Percentiles rank a stretch among this genome's conserved stretches.
Evolutionary conservation across 2,329 filamentous ascomycete species (phyloP).

Genomic region (Cytospora piceae): DNA sequence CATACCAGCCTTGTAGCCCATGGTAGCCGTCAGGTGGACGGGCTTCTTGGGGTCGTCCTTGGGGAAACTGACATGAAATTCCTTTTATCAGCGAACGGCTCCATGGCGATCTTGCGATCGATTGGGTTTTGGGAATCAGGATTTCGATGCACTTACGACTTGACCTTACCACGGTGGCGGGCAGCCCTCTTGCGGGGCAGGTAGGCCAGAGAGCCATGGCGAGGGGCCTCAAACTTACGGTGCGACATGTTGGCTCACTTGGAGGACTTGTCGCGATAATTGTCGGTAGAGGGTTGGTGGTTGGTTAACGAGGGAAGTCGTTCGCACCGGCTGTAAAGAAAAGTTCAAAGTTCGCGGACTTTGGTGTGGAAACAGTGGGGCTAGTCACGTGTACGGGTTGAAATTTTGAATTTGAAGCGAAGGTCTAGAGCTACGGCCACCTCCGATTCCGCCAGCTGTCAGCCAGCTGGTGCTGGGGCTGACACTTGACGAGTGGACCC

Average conservation of each 20-base stretch:
- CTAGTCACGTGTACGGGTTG: constrained; percentile 16
- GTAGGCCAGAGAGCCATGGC: constrained; percentile 91
- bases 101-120: not conserved
- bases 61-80: constrained; percentile 74
- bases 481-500: not conserved
- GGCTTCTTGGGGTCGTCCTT: constrained; percentile 99
- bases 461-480: not conserved
- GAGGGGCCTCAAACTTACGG: constrained; percentile 77
- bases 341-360: constrained; percentile 21
- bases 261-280: constrained; percentile 26
- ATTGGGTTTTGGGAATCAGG: not conserved
- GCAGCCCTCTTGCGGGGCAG: constrained; percentile 89
- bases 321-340: constrained; percentile 1
- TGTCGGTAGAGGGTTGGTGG: constrained; percentile 24
- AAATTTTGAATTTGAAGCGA: not conserved
- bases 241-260: constrained; percentile 46
- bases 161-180: constrained; percentile 95
- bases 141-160: constrained; percentile 72
- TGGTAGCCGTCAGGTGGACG: constrained; percentile 94
- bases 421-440: not conserved
- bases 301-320: constrained; percentile 9
- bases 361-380: constrained; percentile 24
- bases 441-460: not conserved
- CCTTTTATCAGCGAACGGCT: constrained; percentile 12
- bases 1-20: constrained; percentile 99